Conservation (phyloP, 768 basidiomycete genomes). For the Steccherinum ochraceum region DNA sequence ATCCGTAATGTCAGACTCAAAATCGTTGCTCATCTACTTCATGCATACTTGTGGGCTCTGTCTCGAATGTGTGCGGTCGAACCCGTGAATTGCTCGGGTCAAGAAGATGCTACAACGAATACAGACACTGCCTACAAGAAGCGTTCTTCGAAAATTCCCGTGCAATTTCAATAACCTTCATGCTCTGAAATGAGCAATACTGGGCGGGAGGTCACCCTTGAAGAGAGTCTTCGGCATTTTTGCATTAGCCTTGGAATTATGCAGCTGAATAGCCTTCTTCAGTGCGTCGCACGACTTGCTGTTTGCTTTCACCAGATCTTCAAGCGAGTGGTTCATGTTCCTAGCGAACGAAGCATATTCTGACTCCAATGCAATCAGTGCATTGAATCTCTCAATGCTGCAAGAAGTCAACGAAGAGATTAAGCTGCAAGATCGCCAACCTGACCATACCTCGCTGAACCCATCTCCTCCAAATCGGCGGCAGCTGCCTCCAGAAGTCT, state of each 20-base stretch:
- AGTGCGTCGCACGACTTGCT: neutral
- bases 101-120: too few species aligned
- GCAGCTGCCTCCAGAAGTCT: constrained; percentile 7
- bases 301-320: constrained; percentile 3
- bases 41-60: too few species aligned
- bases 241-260: constrained; percentile 2
- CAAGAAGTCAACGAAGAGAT: neutral
- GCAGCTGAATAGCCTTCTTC: constrained; percentile 6
- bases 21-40: too few species aligned
- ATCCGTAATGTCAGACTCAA: too few species aligned
- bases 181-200: neutral
- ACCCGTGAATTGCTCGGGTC: too few species aligned
- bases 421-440: neutral
- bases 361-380: constrained; percentile 10
- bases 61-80: too few species aligned
- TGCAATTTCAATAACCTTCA: too few species aligned
- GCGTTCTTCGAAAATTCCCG: too few species aligned
- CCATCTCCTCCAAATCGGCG: constrained; percentile 6
- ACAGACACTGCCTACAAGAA: too few species aligned
- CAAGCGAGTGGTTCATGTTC: constrained; percentile 3
- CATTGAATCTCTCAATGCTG: constrained; percentile 10
- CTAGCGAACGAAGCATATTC: constrained; percentile 12
- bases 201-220: neutral
- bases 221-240: neutral
- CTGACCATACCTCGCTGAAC: constrained; percentile 6